These are phyloP conservation scores for Cryptosporidium muris DNA, from an alignment of 169 alveolate genomes.

Conservation along the genomic window DNA sequence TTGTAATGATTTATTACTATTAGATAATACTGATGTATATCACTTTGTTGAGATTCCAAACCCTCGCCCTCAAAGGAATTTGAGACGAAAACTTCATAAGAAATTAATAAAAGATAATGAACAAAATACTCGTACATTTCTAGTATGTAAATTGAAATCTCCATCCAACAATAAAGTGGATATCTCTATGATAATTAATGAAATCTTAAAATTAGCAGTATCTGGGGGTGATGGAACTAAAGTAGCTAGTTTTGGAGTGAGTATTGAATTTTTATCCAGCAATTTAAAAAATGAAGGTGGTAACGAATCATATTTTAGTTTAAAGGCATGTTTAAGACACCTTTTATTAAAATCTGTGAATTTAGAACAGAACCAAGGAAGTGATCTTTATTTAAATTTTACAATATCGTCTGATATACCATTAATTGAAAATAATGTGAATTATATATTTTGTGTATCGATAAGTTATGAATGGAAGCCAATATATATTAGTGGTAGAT, in stretches of 20 bases:
- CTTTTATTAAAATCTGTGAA: not conserved
- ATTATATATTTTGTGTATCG: constrained; percentile 5
- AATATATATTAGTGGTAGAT: constrained; percentile 76
- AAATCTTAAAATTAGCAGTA: constrained; percentile 11
- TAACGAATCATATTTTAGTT: not conserved
- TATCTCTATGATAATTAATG: not conserved
- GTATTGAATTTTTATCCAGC: constrained; percentile 51
- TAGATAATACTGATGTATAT: constrained; percentile 17
- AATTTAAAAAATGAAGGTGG: not conserved
- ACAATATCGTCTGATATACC: constrained; percentile 9
- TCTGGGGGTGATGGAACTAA: not conserved
- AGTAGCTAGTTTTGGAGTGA: constrained; percentile 27
- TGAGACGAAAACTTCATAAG: constrained; percentile 6
- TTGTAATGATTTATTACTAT: constrained; percentile 26
- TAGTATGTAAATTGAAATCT: not conserved
- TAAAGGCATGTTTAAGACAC: constrained; percentile 28
- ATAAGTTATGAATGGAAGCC: constrained; percentile 29
- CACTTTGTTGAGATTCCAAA: constrained; percentile 15
- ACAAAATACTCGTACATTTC: not conserved
- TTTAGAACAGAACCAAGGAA: constrained; percentile 21
- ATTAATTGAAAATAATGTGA: not conserved
- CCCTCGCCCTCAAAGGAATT: not conserved
- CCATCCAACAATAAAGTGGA: not conserved
- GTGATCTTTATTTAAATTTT: constrained; percentile 36
- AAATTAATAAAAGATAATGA: not conserved